Evolutionary conservation across 2,329 filamentous ascomycete species (phyloP), one percentile per base, ranked within the genome.

Genomic region (Penicillium sclerotiorum): DNA sequence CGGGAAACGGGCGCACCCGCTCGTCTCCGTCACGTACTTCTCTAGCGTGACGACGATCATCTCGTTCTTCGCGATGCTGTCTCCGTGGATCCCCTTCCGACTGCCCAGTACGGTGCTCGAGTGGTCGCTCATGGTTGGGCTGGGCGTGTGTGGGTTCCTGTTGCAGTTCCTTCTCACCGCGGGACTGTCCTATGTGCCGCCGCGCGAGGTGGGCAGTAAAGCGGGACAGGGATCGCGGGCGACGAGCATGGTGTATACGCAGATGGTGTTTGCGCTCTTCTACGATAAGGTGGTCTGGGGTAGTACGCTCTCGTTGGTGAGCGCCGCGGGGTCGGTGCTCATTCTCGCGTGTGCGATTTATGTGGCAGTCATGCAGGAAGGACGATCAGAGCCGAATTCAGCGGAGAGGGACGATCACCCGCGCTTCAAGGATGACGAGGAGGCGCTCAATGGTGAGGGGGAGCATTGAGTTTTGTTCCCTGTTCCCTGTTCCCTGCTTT

Each of bases 11-110:
- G 87, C 88, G 0, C 90, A 95, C 65, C 83, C 91, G 0, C 76
- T 96, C n/a, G 84, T 95, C 49, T 88, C 83, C 2, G 89, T 95
- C 48, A 95, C 90, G 62, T 95, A 92, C 70, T 95, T 96, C 63
- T 84, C 85, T 3, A 74, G 77, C 0, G 86, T 83, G 73, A 89
- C 86, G 60, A 86, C 83, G 0, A 60, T 91, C 2, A 84, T 95
- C 40, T 86, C 85, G 36, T 65, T 80, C 2, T 59, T 82, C 1
- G 82, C 82, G 23, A 81, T 95, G 56, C 55, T 80, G 4, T 61
- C 72, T 3, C 82, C 83, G 2, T 74, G 73, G 7, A 76, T 86
- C 5, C 78, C 78, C 1, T 83, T 87, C 53, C 66, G 82, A 5
- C 66, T 86, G 1, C 84, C 84, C 0, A 70, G 67, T 0, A 78